Evolutionary conservation across 2,329 filamentous ascomycete genomes (phyloP).

Genomic region (Taxawa tesnikishii): DNA sequence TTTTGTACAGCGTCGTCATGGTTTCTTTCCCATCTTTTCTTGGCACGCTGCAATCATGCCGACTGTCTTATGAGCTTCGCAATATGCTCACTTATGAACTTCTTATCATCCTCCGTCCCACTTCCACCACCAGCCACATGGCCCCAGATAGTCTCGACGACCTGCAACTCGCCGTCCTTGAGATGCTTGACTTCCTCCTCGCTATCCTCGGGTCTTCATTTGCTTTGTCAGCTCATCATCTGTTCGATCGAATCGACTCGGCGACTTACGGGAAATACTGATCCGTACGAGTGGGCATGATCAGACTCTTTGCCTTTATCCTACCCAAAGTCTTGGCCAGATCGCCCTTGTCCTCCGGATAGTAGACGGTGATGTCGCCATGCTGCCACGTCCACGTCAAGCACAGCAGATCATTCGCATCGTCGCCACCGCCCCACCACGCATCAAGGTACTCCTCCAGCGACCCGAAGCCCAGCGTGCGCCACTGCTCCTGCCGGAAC

Average conservation of each 20-base stretch:
- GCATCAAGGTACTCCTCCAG: conserved; percentile 19
- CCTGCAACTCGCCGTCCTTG: conserved; percentile 16
- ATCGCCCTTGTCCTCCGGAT: conserved; percentile 17
- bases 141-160: conserved; percentile 27
- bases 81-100: conserved; percentile 16
- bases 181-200: conserved; percentile 23
- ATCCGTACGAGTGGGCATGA: conserved; percentile 29
- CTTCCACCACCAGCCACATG: conserved; percentile 27
- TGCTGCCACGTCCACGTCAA: conserved; percentile 30
- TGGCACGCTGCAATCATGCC: too few relatives aligned
- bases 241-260: too few relatives aligned
- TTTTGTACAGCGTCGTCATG: too few relatives aligned
- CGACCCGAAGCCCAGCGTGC: conserved; percentile 18
- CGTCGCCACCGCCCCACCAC: conserved; percentile 14
- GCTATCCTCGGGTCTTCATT: conserved; percentile 25
- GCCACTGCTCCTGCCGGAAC: conserved; percentile 27
- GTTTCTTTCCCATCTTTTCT: too few relatives aligned
- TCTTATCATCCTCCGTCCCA: conserved; percentile 21
- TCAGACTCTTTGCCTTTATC: conserved; percentile 23
- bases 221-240: too few relatives aligned
- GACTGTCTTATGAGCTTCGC: conserved; percentile 11
- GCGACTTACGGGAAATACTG: conserved; percentile 29
- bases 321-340: conserved; percentile 21
- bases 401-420: conserved; percentile 24
- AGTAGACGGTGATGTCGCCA: conserved; percentile 23